Base-by-base conservation (phyloP, 805 yeast species). In the Saccharomyces mikatae region DNA sequence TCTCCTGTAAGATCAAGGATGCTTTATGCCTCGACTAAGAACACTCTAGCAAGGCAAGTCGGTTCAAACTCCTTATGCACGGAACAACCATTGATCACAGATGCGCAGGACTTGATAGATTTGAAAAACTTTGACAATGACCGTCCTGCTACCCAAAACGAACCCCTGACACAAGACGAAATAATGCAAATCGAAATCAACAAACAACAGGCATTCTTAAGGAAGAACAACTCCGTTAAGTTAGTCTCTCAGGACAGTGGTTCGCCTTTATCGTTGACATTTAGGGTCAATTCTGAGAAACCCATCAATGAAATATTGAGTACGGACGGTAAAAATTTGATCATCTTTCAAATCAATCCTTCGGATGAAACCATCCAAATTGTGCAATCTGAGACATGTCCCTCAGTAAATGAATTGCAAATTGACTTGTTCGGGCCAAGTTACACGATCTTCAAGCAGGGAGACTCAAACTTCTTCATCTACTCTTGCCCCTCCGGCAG, bases 1-100 rank as follows among this genome's bases (percentile, higher is more conserved):
- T 87, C 97, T 8, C 82, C 84, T 2, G 91, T 92, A 41, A 80
- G 90, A 55, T 77, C 80, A 54, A 94, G 92, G 69, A 94, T 94
- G 97, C 76, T 94, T 50, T 94, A 91, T 68, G 98, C 98, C 4
- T 88, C 97, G 2, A 84, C 95, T 10, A 89, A 89, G 57, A 86
- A 82, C 67, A 82, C 94, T 1, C 70, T 94, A 41, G 72, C 87
- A 54, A 81, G 87, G 60, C 84, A 86, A 58, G 75, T 92, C 44
- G 97, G 97, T 8, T 78, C 74, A 0, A 73, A 73, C 50, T 60
- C 67, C 36, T 71, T 74, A 50, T 36, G 24, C 31, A 65, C 63
- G n/a, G 63, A 71, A 47, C 70, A 66, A 28, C 48, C 70, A 9
- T 63, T 74, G 52, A 56, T 69, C 49, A 72, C 75, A 29, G 69